Evolutionary conservation across 495 filamentous ascomycete species (phyloP), one percentile per base, ranked within the genome.

Genomic region (Podospora appendiculata): DNA sequence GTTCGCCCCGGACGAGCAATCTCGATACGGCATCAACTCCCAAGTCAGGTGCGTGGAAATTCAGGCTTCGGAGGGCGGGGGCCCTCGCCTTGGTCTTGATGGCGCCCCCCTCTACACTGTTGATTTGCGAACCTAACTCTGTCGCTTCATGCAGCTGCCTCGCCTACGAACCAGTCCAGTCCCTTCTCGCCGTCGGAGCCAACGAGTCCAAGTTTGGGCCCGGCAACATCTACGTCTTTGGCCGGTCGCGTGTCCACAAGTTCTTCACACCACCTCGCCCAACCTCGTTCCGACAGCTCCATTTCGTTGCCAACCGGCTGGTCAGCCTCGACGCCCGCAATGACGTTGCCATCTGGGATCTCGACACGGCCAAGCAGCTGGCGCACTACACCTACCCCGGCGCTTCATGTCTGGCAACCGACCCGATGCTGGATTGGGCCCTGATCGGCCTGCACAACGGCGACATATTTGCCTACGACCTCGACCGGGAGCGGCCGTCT

Each of bases 141-240:
- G 16, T 34, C 43, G 7, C 43, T 6, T 25, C 9, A 32, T 48
- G 38, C 59, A 84, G 83, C 57, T 82, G 79, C 19, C 62, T 97
- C 41, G 85, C 91, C 56, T 96, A 94, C 74, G 90, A 96, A 55
- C 92, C 93, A 6, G 76, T 94, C 18, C 93, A 97, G 65, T 95
- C 90, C 16, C 83, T 98, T 32, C 75, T 98, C 33, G 93, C 90
- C n/a, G 79, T 97, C 44, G 93, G 90, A 25, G 97, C 94, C 45
- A 84, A 81, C 64, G 87, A 88, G 68, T 86, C 87, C 36, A 78
- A 84, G 55, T 90, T 80, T 53, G 86, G 87, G 49, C 79, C 79
- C 39, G 87, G 88, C 17, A 82, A 88, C 67, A 90, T 98, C 64
- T 93, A 93, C 68, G 74, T 98, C 58, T 96, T 93, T 61, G 93